Conservation (phyloP, 345 rosid species). For the Citrus reticulata region DNA sequence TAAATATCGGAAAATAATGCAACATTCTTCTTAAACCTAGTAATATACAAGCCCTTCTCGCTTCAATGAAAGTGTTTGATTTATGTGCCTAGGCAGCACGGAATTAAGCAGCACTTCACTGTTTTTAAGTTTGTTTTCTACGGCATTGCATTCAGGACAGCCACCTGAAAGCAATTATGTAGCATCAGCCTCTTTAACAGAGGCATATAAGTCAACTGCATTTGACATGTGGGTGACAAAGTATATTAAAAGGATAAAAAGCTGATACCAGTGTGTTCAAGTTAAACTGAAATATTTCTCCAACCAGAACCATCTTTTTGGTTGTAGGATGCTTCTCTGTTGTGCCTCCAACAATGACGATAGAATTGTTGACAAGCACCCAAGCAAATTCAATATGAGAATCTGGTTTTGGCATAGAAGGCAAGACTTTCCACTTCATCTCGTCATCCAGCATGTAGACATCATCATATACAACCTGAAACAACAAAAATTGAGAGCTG, state of each 20-base stretch:
- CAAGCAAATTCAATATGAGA: slow-evolving; percentile 98
- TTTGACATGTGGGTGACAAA: neutral
- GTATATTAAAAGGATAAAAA: neutral
- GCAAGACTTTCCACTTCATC: slow-evolving; percentile 82
- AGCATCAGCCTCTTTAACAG: neutral
- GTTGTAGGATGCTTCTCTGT: slow-evolving; percentile 92
- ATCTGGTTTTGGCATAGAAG: slow-evolving; percentile 88
- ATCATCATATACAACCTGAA: slow-evolving; percentile 82
- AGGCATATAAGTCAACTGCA: neutral
- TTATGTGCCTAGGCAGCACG: neutral
- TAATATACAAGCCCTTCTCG: neutral
- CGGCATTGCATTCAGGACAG: neutral
- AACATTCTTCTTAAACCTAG: neutral
- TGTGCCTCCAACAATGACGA: slow-evolving; percentile 87
- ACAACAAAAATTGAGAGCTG: neutral
- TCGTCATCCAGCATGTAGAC: slow-evolving; percentile 89
- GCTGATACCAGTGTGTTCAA: slow-evolving; percentile 60
- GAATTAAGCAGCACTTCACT: neutral
- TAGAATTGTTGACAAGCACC: slow-evolving; percentile 80
- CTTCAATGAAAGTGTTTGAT: neutral
- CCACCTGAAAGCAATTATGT: neutral
- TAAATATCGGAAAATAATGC: neutral
- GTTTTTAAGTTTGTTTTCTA: neutral
- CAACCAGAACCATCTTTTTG: slow-evolving; percentile 84
- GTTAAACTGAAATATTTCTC: slow-evolving; percentile 85